These are phyloP conservation scores for Komagataella phaffii DNA, from an alignment of 805 yeast species.

Conservation along the genomic window DNA sequence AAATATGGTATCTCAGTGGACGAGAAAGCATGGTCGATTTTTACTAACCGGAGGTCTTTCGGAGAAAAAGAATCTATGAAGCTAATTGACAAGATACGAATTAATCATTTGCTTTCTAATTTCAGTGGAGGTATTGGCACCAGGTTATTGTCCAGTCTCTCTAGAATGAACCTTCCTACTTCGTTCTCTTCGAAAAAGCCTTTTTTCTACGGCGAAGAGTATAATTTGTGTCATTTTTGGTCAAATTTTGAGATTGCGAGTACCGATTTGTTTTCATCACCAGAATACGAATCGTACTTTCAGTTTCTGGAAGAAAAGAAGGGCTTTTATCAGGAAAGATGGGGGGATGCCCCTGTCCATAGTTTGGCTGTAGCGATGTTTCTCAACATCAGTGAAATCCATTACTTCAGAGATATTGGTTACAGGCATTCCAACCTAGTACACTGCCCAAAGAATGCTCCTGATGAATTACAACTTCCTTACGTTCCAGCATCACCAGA, in stretches of 20 bases:
- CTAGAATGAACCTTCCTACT: neutral
- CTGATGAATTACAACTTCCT: conserved; percentile 29
- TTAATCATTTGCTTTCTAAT: conserved; percentile 7
- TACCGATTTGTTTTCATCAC: conserved; percentile 58
- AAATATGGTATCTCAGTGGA: conserved; percentile 33
- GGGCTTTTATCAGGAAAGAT: conserved; percentile 83
- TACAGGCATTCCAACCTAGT: conserved; percentile 69
- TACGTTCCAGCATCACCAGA: conserved; percentile 16
- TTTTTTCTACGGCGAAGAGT: conserved; percentile 49
- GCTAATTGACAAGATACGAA: conserved; percentile 13
- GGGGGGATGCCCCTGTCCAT: conserved; percentile 98
- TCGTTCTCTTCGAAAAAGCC: neutral
- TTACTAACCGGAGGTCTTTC: conserved; percentile 22
- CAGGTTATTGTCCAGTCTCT: neutral
- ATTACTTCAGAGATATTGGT: conserved; percentile 89
- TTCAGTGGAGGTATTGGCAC: conserved; percentile 8
- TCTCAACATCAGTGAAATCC: conserved; percentile 55
- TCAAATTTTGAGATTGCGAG: conserved; percentile 87
- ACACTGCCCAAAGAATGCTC: conserved; percentile 73
- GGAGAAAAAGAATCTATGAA: conserved; percentile 13
- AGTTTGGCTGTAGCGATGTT: conserved; percentile 76
- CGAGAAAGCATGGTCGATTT: conserved; percentile 52
- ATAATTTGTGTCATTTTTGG: conserved; percentile 83
- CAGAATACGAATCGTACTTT: conserved; percentile 54
- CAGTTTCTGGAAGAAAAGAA: conserved; percentile 54